These are phyloP conservation scores for Globisporangium parvum DNA, from an alignment of 352 stramenopile species.

Conservation along the genomic window DNA sequence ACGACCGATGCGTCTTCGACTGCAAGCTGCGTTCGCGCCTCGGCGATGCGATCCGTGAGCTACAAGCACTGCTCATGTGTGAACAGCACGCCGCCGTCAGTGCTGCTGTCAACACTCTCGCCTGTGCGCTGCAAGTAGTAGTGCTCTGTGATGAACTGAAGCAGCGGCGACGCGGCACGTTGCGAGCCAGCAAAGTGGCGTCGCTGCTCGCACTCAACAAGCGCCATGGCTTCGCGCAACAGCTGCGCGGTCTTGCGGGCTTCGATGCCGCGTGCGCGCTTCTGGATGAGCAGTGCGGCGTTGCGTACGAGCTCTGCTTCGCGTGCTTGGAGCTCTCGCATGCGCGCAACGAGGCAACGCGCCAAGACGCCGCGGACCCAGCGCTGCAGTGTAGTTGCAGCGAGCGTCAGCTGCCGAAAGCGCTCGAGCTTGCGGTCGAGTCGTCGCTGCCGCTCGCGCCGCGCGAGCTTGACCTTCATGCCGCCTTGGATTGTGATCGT, in stretches of 20 bases:
- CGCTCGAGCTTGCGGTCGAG: slow-evolving; percentile 8
- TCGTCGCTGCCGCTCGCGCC: slow-evolving; percentile 16
- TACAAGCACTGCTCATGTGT: slow-evolving; percentile 36
- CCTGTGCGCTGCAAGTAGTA: slow-evolving; percentile 20
- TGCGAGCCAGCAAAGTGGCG: slow-evolving; percentile 27
- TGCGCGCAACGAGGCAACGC: slow-evolving; percentile 16
- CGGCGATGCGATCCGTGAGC: slow-evolving; percentile 32
- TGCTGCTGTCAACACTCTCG: background rate
- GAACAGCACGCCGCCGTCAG: slow-evolving; percentile 5
- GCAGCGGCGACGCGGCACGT: slow-evolving; percentile 31
- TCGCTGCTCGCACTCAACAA: slow-evolving; percentile 41
- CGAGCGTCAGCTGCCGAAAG: slow-evolving; percentile 6
- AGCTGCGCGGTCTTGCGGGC: slow-evolving; percentile 25
- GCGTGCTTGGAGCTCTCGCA: slow-evolving; percentile 19
- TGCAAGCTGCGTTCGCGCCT: slow-evolving; percentile 23
- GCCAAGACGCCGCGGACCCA: slow-evolving; percentile 24
- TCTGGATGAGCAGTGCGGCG: slow-evolving; percentile 52
- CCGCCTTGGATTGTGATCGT: slow-evolving; percentile 36
- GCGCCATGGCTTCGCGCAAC: slow-evolving; percentile 31
- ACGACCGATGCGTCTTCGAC: slow-evolving; percentile 37
- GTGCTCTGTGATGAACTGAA: slow-evolving; percentile 40
- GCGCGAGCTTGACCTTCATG: slow-evolving; percentile 30
- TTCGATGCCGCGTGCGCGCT: slow-evolving; percentile 40
- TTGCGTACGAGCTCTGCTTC: slow-evolving; percentile 25
- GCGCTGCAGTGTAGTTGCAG: slow-evolving; percentile 29